phyloP scores from a whole-genome alignment of 1,139 yeast genomes.

The Saccharomyces hybrid region DNA sequence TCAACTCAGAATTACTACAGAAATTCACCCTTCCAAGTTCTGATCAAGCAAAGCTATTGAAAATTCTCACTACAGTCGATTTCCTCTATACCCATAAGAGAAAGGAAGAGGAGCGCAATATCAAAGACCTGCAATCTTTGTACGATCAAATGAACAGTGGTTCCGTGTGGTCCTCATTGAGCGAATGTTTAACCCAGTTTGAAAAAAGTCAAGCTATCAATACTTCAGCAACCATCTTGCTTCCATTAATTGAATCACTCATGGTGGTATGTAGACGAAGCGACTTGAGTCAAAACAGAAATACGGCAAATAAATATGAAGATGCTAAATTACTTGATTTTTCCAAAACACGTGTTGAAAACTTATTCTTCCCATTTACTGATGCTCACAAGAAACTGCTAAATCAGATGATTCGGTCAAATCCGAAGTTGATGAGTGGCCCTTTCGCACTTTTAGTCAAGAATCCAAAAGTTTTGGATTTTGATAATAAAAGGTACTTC shows the following conservation, averaged over 20 bases:
- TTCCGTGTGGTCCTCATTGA: slow-evolving; percentile 77
- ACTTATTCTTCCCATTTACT: slow-evolving; percentile 77
- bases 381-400: slow-evolving; percentile 83
- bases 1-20: slow-evolving; percentile 48
- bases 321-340: slow-evolving; percentile 61
- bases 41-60: slow-evolving; percentile 76
- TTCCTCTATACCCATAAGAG: slow-evolving; percentile 47
- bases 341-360: slow-evolving; percentile 68
- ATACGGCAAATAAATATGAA: slow-evolving; percentile 36
- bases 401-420: slow-evolving; percentile 85
- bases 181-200: slow-evolving; percentile 57
- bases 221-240: slow-evolving; percentile 69
- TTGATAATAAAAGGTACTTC: slow-evolving; percentile 86
- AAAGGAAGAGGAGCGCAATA: slow-evolving; percentile 24
- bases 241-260: slow-evolving; percentile 83
- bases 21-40: slow-evolving; percentile 77
- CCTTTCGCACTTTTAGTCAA: slow-evolving; percentile 86
- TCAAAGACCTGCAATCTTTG: slow-evolving; percentile 42
- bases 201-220: slow-evolving; percentile 37
- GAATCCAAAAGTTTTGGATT: slow-evolving; percentile 85
- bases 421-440: slow-evolving; percentile 93
- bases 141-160: slow-evolving; percentile 68
- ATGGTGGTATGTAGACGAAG: slow-evolving; percentile 95
- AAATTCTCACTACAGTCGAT: slow-evolving; percentile 84
- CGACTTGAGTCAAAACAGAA: slow-evolving; percentile 46